Percentiles rank a stretch among this genome's conserved stretches.
Conservation (phyloP, 192 early-diverging fungal genomes). For the Piromyces finnis region DNA sequence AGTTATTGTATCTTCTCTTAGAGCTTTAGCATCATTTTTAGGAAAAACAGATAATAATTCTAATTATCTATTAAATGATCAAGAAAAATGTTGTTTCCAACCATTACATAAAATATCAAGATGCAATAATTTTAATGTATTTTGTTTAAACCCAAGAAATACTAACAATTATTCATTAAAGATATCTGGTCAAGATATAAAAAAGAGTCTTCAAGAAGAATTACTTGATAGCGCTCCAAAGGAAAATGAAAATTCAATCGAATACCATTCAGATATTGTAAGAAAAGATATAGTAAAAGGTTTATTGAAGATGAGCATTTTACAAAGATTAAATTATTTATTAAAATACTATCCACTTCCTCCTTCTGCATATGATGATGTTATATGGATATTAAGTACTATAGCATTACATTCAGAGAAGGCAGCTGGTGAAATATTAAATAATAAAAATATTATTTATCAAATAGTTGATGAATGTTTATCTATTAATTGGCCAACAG, state of each 20-base stretch:
- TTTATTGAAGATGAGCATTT: background rate
- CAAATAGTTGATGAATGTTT: background rate
- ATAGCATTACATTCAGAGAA: background rate
- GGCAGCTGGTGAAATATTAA: background rate
- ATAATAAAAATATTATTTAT: background rate
- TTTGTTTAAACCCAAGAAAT: background rate
- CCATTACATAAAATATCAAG: background rate
- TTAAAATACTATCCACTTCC: background rate
- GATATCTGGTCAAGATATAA: background rate
- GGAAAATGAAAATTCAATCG: background rate
- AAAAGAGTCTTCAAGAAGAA: background rate
- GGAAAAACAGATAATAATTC: conserved; percentile 1
- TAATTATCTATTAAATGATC: background rate
- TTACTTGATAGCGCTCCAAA: background rate
- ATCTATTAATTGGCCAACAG: background rate
- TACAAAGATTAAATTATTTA: background rate
- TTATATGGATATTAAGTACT: background rate
- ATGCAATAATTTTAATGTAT: background rate
- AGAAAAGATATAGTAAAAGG: background rate
- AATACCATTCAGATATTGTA: background rate
- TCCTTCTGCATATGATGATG: background rate
- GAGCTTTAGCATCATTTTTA: conserved; percentile 13
- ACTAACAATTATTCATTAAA: background rate
- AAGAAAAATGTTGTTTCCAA: background rate
- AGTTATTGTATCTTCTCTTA: conserved; percentile 27